Percentiles rank a stretch among this genome's conserved stretches.
Evolutionary conservation across 2,329 filamentous ascomycete species (phyloP).

Genomic region (Ambrosiella beaveri): DNA sequence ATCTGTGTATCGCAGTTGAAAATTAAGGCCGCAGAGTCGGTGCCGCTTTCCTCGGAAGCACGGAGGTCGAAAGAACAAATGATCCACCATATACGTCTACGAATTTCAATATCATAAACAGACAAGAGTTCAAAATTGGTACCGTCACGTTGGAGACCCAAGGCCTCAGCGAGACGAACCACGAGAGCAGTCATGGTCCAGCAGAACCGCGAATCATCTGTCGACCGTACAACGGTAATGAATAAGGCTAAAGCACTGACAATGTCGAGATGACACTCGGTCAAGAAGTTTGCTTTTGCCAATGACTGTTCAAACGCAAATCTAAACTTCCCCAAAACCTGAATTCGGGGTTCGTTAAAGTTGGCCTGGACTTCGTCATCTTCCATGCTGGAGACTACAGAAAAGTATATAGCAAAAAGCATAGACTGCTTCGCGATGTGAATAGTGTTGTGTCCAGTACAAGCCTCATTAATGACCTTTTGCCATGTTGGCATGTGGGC

Average conservation of each 20-base stretch:
- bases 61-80: slow-evolving; percentile 39
- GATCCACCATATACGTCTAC: slow-evolving; percentile 44
- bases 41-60: slow-evolving; percentile 35
- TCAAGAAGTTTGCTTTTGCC: slow-evolving; percentile 39
- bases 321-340: slow-evolving; percentile 31
- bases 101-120: slow-evolving; percentile 42
- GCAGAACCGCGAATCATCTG: slow-evolving; percentile 35
- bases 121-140: slow-evolving; percentile 29
- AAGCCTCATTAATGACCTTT: slow-evolving; percentile 41
- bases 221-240: slow-evolving; percentile 29
- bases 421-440: slow-evolving; percentile 44
- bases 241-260: slow-evolving; percentile 43
- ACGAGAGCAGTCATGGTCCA: slow-evolving; percentile 43
- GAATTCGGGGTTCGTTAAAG: slow-evolving; percentile 27
- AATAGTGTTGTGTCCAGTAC: slow-evolving; percentile 32
- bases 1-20: slow-evolving; percentile 29
- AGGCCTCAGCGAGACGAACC: slow-evolving; percentile 40
- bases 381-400: slow-evolving; percentile 40
- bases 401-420: slow-evolving; percentile 45
- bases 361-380: slow-evolving; percentile 37
- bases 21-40: slow-evolving; percentile 21
- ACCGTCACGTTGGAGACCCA: slow-evolving; percentile 43
- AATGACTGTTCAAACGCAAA: slow-evolving; percentile 40
- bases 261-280: slow-evolving; percentile 36
- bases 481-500: slow-evolving; percentile 52